phyloP scores from a whole-genome alignment of 768 basidiomycete genomes.

The Crucibulum laeve region DNA sequence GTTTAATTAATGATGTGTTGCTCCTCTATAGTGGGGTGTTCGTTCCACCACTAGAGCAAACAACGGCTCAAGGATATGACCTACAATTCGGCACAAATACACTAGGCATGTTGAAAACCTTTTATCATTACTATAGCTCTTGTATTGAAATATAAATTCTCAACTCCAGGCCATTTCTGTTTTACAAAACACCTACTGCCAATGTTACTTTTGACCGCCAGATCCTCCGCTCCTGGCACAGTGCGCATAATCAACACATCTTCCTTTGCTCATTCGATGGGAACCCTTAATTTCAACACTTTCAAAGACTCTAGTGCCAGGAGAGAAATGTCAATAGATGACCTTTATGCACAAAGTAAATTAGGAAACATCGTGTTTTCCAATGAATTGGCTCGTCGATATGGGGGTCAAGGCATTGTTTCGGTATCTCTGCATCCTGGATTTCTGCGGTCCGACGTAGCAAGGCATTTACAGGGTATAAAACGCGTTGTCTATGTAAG shows the following conservation, averaged over 20 bases:
- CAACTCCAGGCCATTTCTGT: constrained; percentile 53
- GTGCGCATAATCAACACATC: constrained; percentile 36
- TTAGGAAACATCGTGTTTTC: constrained; percentile 37
- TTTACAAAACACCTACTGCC: constrained; percentile 48
- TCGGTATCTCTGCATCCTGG: constrained; percentile 43
- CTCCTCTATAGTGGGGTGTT: constrained; percentile 36
- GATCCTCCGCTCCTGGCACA: constrained; percentile 20
- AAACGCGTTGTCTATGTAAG: constrained; percentile 9
- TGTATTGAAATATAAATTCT: background rate
- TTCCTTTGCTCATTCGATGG: constrained; percentile 22
- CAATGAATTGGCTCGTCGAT: constrained; percentile 36
- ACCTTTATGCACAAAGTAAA: constrained; percentile 35
- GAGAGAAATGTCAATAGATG: constrained; percentile 11
- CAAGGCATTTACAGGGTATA: background rate
- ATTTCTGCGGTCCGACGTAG: constrained; percentile 26
- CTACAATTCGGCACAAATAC: constrained; percentile 52
- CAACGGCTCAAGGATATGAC: constrained; percentile 52
- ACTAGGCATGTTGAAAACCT: constrained; percentile 28
- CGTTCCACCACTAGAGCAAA: constrained; percentile 32
- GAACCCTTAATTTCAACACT: constrained; percentile 27
- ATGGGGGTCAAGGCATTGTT: constrained; percentile 36
- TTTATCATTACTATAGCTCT: background rate
- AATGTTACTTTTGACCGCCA: constrained; percentile 25
- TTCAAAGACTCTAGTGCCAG: constrained; percentile 33
- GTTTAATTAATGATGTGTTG: constrained; percentile 8